Conservation (phyloP, 192 early-diverging fungal genomes). For the Podila verticillata region DNA sequence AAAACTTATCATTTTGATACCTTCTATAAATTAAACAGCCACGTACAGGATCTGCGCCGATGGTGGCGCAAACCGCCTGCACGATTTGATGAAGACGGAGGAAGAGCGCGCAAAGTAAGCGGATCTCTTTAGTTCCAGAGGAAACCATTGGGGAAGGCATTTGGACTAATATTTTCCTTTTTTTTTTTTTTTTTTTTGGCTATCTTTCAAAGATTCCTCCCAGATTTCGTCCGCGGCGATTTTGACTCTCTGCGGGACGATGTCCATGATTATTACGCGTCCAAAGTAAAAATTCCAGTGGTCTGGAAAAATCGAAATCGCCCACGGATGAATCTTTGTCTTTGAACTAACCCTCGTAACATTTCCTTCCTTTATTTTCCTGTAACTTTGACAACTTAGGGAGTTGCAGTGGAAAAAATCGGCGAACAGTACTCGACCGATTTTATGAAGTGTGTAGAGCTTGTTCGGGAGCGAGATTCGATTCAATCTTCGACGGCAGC, state of each 20-base stretch:
- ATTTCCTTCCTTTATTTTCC: slow-evolving; percentile 3
- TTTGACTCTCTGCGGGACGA: slow-evolving; percentile 79
- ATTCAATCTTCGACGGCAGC: neutral
- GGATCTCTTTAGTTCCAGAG: no score
- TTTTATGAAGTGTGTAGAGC: slow-evolving; percentile 87
- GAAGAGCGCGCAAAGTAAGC: slow-evolving; percentile 53
- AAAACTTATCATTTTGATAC: neutral
- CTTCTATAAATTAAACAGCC: slow-evolving; percentile 44
- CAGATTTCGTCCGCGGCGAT: slow-evolving; percentile 86
- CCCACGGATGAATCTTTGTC: no score
- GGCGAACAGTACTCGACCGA: slow-evolving; percentile 78
- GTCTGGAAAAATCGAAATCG: neutral
- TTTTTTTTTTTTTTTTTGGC: no score
- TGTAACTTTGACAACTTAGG: slow-evolving; percentile 15
- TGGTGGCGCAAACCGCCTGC: slow-evolving; percentile 91
- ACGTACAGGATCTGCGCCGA: slow-evolving; percentile 79
- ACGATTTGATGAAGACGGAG: slow-evolving; percentile 65
- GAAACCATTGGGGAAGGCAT: no score
- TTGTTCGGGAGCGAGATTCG: slow-evolving; percentile 52
- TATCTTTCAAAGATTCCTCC: slow-evolving; percentile 66
- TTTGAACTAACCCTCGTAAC: neutral
- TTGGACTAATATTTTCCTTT: no score
- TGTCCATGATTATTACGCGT: slow-evolving; percentile 72
- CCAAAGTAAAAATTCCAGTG: slow-evolving; percentile 43
- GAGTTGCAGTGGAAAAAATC: slow-evolving; percentile 61